Percentiles rank a stretch among this genome's conserved stretches.
Conservation (phyloP, 1,284 basidiomycete genomes). For the Ustilago cynodontis region DNA sequence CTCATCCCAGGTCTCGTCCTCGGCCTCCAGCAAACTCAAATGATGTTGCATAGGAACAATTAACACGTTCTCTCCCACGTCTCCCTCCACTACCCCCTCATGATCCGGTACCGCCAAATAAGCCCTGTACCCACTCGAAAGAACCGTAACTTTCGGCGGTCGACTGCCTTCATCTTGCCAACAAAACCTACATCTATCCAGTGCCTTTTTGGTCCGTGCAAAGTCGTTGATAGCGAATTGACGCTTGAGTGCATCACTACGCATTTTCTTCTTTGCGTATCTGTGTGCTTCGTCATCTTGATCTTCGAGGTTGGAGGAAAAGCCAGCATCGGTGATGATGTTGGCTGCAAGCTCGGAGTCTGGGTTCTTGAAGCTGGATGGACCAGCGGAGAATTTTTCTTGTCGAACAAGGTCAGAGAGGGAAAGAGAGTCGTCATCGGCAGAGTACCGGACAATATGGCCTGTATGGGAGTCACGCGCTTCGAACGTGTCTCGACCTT, state of each 20-base stretch:
- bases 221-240: constrained; percentile 97
- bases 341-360: constrained; percentile 89
- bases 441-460: constrained; percentile 53
- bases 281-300: constrained; percentile 96
- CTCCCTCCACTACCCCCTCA: constrained; percentile 85
- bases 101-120: constrained; percentile 88
- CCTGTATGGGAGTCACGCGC: constrained; percentile 82
- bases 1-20: constrained; percentile 92
- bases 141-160: constrained; percentile 83
- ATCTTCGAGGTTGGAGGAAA: constrained; percentile 81
- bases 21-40: constrained; percentile 88
- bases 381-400: constrained; percentile 88
- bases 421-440: constrained; percentile 85
- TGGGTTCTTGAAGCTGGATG: constrained; percentile 87
- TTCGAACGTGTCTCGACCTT: constrained; percentile 78
- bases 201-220: constrained; percentile 89
- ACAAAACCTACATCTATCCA: constrained; percentile 80
- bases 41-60: constrained; percentile 94
- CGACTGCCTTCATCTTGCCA: constrained; percentile 72
- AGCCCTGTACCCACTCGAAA: constrained; percentile 88
- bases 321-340: constrained; percentile 87
- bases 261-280: constrained; percentile 91
- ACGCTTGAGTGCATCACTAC: constrained; percentile 92
- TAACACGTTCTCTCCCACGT: constrained; percentile 77
- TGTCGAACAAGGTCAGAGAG: constrained; percentile 92